Percentiles rank a stretch among this genome's conserved stretches.
Evolutionary conservation across 768 basidiomycete genomes (phyloP).

Genomic region (Paxillus ammoniavirescens): DNA sequence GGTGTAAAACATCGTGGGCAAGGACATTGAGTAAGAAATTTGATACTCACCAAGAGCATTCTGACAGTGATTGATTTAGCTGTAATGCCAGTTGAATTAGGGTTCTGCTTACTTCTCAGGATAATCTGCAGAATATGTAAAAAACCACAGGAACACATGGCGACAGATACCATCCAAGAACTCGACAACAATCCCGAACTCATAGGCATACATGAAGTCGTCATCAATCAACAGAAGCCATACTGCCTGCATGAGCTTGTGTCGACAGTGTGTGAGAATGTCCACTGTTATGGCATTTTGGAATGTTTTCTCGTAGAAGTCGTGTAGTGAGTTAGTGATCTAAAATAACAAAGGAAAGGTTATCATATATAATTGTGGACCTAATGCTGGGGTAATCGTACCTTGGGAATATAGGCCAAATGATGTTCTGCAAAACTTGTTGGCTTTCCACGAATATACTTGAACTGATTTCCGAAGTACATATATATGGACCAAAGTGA

Average conservation of each 20-base stretch:
- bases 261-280: slow-evolving; percentile 12
- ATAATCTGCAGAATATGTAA: slow-evolving; percentile 30
- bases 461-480: slow-evolving; percentile 4
- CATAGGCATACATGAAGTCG: slow-evolving; percentile 23
- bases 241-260: slow-evolving; percentile 25
- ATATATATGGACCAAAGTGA: slow-evolving; percentile 13
- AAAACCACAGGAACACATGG: slow-evolving; percentile 14
- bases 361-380: no score
- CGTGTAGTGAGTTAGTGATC: slow-evolving; percentile 7
- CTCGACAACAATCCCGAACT: slow-evolving; percentile 15
- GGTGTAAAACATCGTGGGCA: slow-evolving; percentile 18
- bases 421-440: slow-evolving; percentile 11
- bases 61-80: slow-evolving; percentile 1
- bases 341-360: background rate
- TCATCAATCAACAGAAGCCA: slow-evolving; percentile 22
- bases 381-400: background rate
- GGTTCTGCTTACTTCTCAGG: slow-evolving; percentile 29
- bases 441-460: slow-evolving; percentile 6
- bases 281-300: background rate
- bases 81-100: no score
- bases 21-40: slow-evolving; percentile 16
- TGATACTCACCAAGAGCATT: slow-evolving; percentile 17
- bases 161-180: slow-evolving; percentile 18
- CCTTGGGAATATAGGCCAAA: slow-evolving; percentile 17
- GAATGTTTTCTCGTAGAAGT: slow-evolving; percentile 5